Evolutionary conservation across 192 early-diverging fungal genomes (phyloP), one percentile per base, ranked within the genome.

Genomic region (Spizellomyces punctatus): DNA sequence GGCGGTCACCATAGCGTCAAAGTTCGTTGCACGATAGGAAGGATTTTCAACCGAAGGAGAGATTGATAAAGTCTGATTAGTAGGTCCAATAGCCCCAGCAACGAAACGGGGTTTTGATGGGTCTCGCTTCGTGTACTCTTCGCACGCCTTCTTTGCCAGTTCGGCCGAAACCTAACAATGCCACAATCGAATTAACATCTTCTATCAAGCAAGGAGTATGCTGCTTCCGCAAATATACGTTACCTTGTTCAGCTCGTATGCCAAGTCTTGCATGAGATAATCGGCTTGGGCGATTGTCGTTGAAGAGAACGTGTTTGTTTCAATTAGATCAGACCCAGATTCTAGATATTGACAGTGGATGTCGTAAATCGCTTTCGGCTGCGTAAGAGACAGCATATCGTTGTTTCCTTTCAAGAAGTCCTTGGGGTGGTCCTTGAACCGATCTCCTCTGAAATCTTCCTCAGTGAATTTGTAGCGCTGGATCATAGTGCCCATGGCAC

Each of bases 11-110:
- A 98, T 84, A 78, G 94, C 90, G 74, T 98, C 96, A 78, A 98
- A 98, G 5, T 94, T 96, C 45, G 95, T 88, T 71, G 96, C 95
- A 79, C 96, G 91, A 82, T 86, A 93, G 54, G 94, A 92, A 0
- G 95, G 95, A 79, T 98, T 96, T 79, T 96, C 95, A 7, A 96
- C 95, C 9, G 95, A 96, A 4, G 96, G 96, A 14, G 96, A 98
- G 76, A 98, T 98, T 21, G 96, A 98, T 56, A 88, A 86, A 3
- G 96, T 98, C 61, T 94, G 89, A 85, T 98, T 98, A 6, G 96
- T 98, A 8, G 96, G 96, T 66, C 96, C 84, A 62, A 84, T 81
- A 46, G 82, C 79, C 16, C 83, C 83, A 54, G 74, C 91, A 48
- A 96, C 96, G 74, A 95, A 96, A n/a, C 96, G 89, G 19, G 93